Evolutionary conservation across 2,329 filamentous ascomycete species (phyloP), one percentile per base, ranked within the genome.

Genomic region (Parastagonospora nodorum): DNA sequence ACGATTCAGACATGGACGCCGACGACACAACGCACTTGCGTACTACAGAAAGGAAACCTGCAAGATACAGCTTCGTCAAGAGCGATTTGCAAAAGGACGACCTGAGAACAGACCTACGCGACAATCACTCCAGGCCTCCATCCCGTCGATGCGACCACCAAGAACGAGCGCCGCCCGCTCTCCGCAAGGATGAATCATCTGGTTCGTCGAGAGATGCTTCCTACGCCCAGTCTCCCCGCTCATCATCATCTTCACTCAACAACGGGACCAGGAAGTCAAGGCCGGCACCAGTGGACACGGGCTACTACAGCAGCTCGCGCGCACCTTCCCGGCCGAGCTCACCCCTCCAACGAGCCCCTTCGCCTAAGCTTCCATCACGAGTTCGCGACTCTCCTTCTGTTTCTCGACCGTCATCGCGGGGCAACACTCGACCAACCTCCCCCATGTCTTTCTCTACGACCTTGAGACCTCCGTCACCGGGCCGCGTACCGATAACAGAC

Each of bases 51-150:
- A 63, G 72, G 30, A 66, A 65, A 49, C 68, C 74, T 9, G 67
- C 71, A 9, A 63, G 69, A 8, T 75, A 75, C 55, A 75, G 73
- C 51, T 76, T 76, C 52, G 67, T 72, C 33, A 68, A 69, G 60
- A 71, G 58, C 41, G 68, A 74, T 6, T 51, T 71, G 16, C 67
- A 69, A 35, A 70, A 61, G 45, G 71, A 74, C 15, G 64, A 73
- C 24, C 53, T 73, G 0, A 55, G 71, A 33, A 59, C 64, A 14
- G 61, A 63, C 16, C 47, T 74, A 4, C 46, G 56, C 3, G 55
- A 67, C n/a, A 54, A 45, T 24, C 55, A 61, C 14, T 42, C 58
- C 10, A 57, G 47, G 36, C 45, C 63, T 28, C 59, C 64, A 14
- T 29, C 51, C 30, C 53, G 52, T n/a, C 58, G 53, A 24, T 51